Percentiles rank a stretch among this genome's conserved stretches.
Evolutionary conservation across 495 filamentous ascomycete species (phyloP).

Genomic region (Neurospora sp.): DNA sequence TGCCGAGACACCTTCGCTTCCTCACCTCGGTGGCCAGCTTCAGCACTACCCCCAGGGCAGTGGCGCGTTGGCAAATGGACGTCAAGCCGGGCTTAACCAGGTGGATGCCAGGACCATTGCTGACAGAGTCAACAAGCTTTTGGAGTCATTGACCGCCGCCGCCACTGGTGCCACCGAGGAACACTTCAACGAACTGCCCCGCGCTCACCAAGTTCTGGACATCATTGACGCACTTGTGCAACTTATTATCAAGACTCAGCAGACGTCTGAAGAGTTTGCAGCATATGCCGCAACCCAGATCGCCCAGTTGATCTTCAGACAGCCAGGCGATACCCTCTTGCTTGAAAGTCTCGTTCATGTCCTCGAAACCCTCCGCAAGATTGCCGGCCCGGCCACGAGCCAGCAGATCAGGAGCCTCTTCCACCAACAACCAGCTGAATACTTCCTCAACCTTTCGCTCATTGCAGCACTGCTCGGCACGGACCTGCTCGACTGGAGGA

Average conservation of each 20-base stretch:
- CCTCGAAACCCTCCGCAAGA: conserved; percentile 68
- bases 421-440: conserved; percentile 53
- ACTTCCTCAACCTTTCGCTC: conserved; percentile 68
- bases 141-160: conserved; percentile 59
- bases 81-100: conserved; percentile 51
- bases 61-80: conserved; percentile 35
- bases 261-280: conserved; percentile 56
- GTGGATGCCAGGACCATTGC: conserved; percentile 51
- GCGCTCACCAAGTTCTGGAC: conserved; percentile 53
- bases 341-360: conserved; percentile 77
- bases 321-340: conserved; percentile 48
- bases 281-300: conserved; percentile 59
- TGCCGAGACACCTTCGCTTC: conserved; percentile 68
- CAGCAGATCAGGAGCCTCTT: conserved; percentile 61
- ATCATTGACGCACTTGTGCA: conserved; percentile 46
- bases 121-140: conserved; percentile 56
- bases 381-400: conserved; percentile 62
- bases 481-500: conserved; percentile 68
- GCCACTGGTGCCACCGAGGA: conserved; percentile 57
- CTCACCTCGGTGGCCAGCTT: conserved; percentile 52
- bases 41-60: conserved; percentile 51
- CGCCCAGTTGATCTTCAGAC: conserved; percentile 54
- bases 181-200: conserved; percentile 57
- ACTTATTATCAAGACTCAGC: conserved; percentile 43
- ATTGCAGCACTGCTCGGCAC: conserved; percentile 60